Evolutionary conservation across 2,329 filamentous ascomycete species (phyloP), one percentile per base, ranked within the genome.

Genomic region (Clonostachys chloroleuca): DNA sequence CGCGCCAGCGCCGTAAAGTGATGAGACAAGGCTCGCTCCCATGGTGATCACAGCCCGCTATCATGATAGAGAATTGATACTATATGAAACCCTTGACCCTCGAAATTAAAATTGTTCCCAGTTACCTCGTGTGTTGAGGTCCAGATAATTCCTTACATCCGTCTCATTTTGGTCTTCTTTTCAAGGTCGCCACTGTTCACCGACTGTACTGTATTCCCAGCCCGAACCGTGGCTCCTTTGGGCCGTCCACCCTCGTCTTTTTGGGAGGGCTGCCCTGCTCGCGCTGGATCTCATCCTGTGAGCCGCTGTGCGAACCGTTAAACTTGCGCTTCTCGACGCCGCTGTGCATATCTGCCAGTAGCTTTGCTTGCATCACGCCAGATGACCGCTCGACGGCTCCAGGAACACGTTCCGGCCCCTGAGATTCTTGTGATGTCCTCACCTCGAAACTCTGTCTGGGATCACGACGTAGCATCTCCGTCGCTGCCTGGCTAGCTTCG

Each of bases 401-500:
- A 16, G 37, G 44, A 12, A 34, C 8, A 12, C 16, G 33, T 8
- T 20, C 36, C 36, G 36, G 13, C 55, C 56, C 51, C 78, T 75
- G 3, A 65, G 60, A 13, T 72, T 67, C 2, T 62, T 61, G 24
- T 30, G 24, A 30, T 2, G 74, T 72, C 9, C 72, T 73, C 16
- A 53, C 70, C 42, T 75, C 72, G 20, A 79, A 77, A 51, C 74
- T 78, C 58, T 75, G 69, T 10, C 74, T 68, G 2, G 76, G 67
- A 44, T 81, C 74, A 36, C 81, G 76, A 14, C 86, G 84, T 52
- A 89, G 75, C 82, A 92, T 83, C 54, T 83, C 84, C 3, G 85
- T 84, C 3, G 90, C 89, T 41, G 83, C 82, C 52, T 88, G 86
- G 57, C 86, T 92, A 9, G 89, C 89, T 58, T 89, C 87, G 48